Conservation (phyloP, 345 rosid genomes). For the Kernera saxatilis region DNA sequence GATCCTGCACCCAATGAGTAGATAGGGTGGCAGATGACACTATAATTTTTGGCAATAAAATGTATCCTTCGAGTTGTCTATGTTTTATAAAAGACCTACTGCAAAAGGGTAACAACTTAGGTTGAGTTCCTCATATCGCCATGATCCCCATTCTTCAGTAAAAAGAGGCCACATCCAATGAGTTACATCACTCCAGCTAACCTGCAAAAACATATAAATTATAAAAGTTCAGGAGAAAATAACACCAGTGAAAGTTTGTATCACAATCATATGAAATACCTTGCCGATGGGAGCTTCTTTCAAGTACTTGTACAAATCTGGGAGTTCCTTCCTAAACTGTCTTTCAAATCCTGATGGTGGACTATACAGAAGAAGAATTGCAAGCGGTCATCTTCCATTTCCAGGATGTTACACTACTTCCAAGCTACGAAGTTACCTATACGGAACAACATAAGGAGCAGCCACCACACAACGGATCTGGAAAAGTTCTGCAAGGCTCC, state of each 20-base stretch:
- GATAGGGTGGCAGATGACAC: not conserved
- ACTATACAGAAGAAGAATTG: slow-evolving; percentile 33
- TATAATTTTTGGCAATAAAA: not conserved
- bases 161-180: slow-evolving; percentile 99
- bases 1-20: slow-evolving; percentile 58
- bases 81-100: slow-evolving; percentile 35
- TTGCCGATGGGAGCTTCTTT: slow-evolving; percentile 58
- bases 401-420: not conserved
- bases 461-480: slow-evolving; percentile 63
- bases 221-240: not conserved
- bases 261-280: slow-evolving; percentile 37
- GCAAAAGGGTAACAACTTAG: slow-evolving; percentile 74
- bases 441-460: slow-evolving; percentile 94
- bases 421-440: slow-evolving; percentile 45
- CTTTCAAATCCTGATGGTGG: slow-evolving; percentile 76
- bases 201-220: slow-evolving; percentile 31
- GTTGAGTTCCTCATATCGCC: slow-evolving; percentile 73
- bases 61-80: not conserved
- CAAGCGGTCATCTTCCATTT: not conserved
- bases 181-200: slow-evolving; percentile 77
- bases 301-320: slow-evolving; percentile 57
- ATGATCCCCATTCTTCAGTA: slow-evolving; percentile 68
- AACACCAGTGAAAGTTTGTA: not conserved
- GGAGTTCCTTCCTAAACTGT: slow-evolving; percentile 54
- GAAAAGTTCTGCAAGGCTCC: slow-evolving; percentile 89